A percentile compares a stretch with the other conserved stretches of the same genome.
Evolutionary conservation across 75 land plant genomes (phyloP).

Genomic region (Sequoia sempervirens): DNA sequence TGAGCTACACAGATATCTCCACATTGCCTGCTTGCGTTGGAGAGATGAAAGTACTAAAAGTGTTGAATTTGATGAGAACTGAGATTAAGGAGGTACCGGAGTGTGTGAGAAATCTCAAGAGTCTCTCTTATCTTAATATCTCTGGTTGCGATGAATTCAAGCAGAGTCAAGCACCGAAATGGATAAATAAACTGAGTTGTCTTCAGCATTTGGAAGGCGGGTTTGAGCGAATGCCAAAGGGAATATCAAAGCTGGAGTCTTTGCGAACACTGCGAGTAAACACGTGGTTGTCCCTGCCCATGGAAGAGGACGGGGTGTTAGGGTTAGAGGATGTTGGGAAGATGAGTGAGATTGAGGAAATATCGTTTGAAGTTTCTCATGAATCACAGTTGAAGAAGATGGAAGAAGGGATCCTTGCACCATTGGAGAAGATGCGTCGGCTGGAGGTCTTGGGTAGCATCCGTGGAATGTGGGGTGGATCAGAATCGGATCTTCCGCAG

Average conservation of each 20-base stretch:
- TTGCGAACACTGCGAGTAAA: not conserved
- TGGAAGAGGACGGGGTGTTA: no score
- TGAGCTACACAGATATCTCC: no score
- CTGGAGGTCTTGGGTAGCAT: not conserved
- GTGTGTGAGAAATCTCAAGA: no score
- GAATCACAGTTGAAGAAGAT: not conserved
- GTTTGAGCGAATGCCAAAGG: not conserved
- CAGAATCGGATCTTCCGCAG: not conserved
- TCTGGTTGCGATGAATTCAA: not conserved
- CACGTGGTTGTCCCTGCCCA: not conserved
- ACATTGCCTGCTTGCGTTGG: no score
- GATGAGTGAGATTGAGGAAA: not conserved
- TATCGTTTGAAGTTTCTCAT: not conserved
- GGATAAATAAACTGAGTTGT: not conserved
- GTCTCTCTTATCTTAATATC: no score
- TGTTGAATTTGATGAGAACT: no score
- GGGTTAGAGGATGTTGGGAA: no score
- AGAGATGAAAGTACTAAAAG: no score
- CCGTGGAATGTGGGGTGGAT: no score
- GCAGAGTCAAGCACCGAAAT: not conserved
- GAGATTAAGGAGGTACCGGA: no score
- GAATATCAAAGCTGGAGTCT: not conserved
- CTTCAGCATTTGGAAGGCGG: not conserved
- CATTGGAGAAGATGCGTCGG: no score
- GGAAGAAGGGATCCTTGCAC: not conserved